Base-by-base conservation (phyloP, 495 filamentous ascomycete genomes). In the Neurospora sp. region DNA sequence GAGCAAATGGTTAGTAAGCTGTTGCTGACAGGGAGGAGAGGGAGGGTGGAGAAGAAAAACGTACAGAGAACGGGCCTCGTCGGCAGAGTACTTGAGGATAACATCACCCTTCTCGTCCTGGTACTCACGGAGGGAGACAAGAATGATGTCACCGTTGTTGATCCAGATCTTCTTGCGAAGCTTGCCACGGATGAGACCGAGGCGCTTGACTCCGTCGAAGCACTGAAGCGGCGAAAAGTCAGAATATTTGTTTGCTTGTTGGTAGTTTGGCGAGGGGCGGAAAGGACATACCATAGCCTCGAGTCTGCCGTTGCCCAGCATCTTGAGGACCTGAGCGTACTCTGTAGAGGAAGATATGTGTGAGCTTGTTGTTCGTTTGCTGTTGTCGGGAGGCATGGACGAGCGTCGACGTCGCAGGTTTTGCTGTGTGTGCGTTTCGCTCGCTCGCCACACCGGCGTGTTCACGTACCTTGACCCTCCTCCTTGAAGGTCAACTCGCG, bases 51-150 rank as follows among this genome's bases (percentile, higher is more conserved):
- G 41, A 44, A 41, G 12, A 68, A 31, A 71, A 74, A 72, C 80
- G 44, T 84, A 83, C 76, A 99, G 86, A 75, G 88, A 91, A 81
- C 96, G 89, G 75, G 96, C 96, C 88, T 99, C 96, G 78, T 99
- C 96, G 84, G 96, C 94, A 68, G 89, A 92, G 88, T 99, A 99
- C 87, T 99, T 99, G 82, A 98, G 90, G 85, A 99, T 97, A 65
- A 99, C 96, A 81, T 99, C 96, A 76, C 94, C 96, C 87, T 99
- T 99, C 84, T 97, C 93, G 83, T 98, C 96, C 82, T 99, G 96
- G 85, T 98, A 99, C 84, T 98, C 96, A 77, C 96, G 94, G 44
- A 99, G 92, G 8, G 92, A 96, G 68, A 99, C 89, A 18, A 99
- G 90, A 82, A 99, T 98, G 83, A 99, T 98, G 80, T 99, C 96